Base-by-base conservation (phyloP, 768 basidiomycete genomes). In the Russula foetens region DNA sequence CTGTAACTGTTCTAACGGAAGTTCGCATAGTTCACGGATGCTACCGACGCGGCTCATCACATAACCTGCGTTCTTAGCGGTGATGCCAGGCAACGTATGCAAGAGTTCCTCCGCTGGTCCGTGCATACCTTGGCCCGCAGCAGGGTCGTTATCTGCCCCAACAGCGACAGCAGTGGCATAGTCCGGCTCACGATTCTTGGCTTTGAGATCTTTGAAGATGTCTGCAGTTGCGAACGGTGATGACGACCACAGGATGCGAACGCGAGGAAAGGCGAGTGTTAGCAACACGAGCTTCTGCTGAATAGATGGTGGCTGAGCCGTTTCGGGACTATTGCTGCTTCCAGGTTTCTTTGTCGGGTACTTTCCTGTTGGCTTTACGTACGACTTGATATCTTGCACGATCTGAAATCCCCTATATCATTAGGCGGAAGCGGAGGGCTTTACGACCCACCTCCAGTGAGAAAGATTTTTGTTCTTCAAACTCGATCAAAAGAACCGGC, bases 171-270 rank as follows among this genome's bases (percentile, higher is more conserved):
- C 94, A 44, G 81, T 81, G 15, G 75, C 68, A 9, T 85, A 81
- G 63, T 96, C 88, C 0, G 97, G 97, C 70, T 99, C 92, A 0
- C 82, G 73, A 48, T 82, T 81, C 66, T 87, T 85, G 33, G 74
- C 63, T 69, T 99, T 99, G 35, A 99, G 84, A 69, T 98, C 97
- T 49, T 82, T 83, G 77, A 98, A 95, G 58, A 98, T 93, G 59
- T 93, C 88, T 0, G 92, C 81, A 0, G 92, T 94, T 21, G 90
- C 88, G 68, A 93, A 91, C 0, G 97, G 92, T 0, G 95, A 98
- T 1, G 94, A 94, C 0, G 94, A 94, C 97, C 97, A 98, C 70
- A 99, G 90, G 69, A 98, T 90, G 46, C 92, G 85, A 3, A 99
- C 75, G 15, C 91, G 86, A 0, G 95, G 97, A 70, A 98, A 98